phyloP scores from a whole-genome alignment of 202 grass and related monocot genomes.

The Schoenoplectus tabernaemontani region DNA sequence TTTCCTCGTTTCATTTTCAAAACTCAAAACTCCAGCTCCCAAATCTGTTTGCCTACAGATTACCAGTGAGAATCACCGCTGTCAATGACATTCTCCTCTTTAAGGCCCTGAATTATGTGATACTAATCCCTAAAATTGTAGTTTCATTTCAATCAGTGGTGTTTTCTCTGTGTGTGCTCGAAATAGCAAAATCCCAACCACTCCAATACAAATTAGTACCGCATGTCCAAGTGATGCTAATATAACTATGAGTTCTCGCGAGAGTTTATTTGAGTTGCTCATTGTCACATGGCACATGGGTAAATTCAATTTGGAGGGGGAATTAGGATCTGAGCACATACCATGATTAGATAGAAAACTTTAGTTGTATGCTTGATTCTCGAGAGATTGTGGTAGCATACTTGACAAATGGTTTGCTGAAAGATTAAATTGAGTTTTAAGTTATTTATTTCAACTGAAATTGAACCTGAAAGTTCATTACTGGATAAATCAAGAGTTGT shows the following conservation, averaged over 20 bases:
- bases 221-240: constrained; percentile 32
- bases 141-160: background rate
- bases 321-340: constrained; percentile 37
- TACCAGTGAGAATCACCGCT: constrained; percentile 55
- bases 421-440: constrained; percentile 25
- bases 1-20: too few species aligned
- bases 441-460: constrained; percentile 36
- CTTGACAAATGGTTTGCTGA: constrained; percentile 56
- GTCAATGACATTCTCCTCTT: constrained; percentile 63
- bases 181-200: constrained; percentile 34
- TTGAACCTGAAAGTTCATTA: too few species aligned
- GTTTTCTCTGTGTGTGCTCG: constrained; percentile 25
- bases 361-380: constrained; percentile 36
- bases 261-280: constrained; percentile 21
- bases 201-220: constrained; percentile 29
- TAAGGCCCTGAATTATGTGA: constrained; percentile 37
- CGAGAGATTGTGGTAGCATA: constrained; percentile 32
- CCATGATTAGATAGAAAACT: constrained; percentile 57
- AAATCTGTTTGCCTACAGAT: too few species aligned
- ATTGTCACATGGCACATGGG: constrained; percentile 12
- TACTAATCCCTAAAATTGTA: constrained; percentile 38
- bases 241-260: constrained; percentile 34
- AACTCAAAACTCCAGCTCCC: too few species aligned
- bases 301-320: too few species aligned
- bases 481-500: constrained; percentile 47